Percentiles rank a stretch among this genome's conserved stretches.
Evolutionary conservation across 1,139 yeast genomes (phyloP).

Genomic region (Nakaseomyces nivariensis): DNA sequence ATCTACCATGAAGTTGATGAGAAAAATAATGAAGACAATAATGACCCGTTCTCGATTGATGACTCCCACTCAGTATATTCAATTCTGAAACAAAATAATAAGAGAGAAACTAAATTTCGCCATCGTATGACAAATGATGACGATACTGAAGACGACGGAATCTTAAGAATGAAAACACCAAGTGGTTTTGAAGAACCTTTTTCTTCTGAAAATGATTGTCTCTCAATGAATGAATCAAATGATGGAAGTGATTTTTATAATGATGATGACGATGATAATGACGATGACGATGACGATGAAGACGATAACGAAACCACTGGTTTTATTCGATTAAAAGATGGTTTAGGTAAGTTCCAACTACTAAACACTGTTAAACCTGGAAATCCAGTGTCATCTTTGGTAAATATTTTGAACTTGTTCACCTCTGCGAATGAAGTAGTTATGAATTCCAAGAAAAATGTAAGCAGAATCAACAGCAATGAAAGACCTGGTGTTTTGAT

Average conservation of each 20-base stretch:
- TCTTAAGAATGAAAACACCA: neutral
- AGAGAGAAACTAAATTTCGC: neutral
- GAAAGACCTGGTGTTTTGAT: neutral
- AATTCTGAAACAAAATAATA: neutral
- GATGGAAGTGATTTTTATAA: slow-evolving; percentile 6
- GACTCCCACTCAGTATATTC: slow-evolving; percentile 3
- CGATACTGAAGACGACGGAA: neutral
- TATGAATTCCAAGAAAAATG: slow-evolving; percentile 4
- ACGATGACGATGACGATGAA: slow-evolving; percentile 8
- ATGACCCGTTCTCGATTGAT: neutral
- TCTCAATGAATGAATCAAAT: slow-evolving; percentile 5
- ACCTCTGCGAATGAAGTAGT: slow-evolving; percentile 26
- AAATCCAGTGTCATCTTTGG: slow-evolving; percentile 71
- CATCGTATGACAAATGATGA: neutral
- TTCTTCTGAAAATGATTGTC: neutral
- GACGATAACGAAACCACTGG: slow-evolving; percentile 10
- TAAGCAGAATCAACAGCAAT: neutral
- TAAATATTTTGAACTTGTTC: slow-evolving; percentile 66
- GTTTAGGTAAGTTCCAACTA: slow-evolving; percentile 47
- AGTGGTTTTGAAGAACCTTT: neutral
- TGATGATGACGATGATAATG: slow-evolving; percentile 8
- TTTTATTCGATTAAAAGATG: slow-evolving; percentile 38
- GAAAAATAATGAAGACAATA: neutral
- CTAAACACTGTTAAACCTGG: slow-evolving; percentile 82
- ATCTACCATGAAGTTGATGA: slow-evolving; percentile 52